phyloP scores from a whole-genome alignment of 768 basidiomycete species.

The Austroboletus eburneus region DNA sequence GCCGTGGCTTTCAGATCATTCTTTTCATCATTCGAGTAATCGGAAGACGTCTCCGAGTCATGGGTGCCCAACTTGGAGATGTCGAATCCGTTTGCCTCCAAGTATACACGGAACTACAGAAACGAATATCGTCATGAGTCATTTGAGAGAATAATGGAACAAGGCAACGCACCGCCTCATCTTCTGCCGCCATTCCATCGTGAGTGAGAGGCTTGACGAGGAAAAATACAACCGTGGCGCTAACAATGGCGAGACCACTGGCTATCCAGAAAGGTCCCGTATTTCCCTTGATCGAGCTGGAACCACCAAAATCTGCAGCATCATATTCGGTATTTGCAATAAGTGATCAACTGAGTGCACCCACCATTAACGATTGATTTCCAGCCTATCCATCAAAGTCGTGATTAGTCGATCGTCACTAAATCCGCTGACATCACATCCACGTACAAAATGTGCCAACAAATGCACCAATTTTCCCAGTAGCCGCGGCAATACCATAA shows the following conservation, averaged over 20 bases:
- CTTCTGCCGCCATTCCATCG: conserved; percentile 80
- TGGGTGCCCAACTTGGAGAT: conserved; percentile 64
- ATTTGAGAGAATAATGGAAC: not conserved
- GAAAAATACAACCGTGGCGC: conserved; percentile 67
- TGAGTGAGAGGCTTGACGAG: conserved; percentile 70
- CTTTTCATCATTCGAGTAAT: conserved; percentile 19
- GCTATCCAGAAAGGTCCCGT: conserved; percentile 88
- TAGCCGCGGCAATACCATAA: conserved; percentile 81
- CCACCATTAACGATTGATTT: conserved; percentile 60
- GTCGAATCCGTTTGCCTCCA: conserved; percentile 77
- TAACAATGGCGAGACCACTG: conserved; percentile 79
- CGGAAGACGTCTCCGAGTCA: conserved; percentile 22
- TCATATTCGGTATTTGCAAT: not conserved
- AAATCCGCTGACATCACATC: not conserved
- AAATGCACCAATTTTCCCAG: conserved; percentile 84
- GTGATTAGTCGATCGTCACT: conserved; percentile 3
- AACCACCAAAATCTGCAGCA: conserved; percentile 60
- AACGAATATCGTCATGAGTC: not conserved
- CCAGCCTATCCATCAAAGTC: conserved; percentile 42
- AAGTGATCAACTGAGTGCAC: conserved; percentile 8
- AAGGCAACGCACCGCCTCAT: conserved; percentile 48
- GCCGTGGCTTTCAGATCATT: conserved; percentile 6
- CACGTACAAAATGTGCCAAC: conserved; percentile 73
- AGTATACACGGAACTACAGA: conserved; percentile 75
- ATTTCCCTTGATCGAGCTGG: conserved; percentile 49